Evolutionary conservation across 129 eudicot species (phyloP), one percentile per base, ranked within the genome.

Genomic region (Flaveria ramosissima): DNA sequence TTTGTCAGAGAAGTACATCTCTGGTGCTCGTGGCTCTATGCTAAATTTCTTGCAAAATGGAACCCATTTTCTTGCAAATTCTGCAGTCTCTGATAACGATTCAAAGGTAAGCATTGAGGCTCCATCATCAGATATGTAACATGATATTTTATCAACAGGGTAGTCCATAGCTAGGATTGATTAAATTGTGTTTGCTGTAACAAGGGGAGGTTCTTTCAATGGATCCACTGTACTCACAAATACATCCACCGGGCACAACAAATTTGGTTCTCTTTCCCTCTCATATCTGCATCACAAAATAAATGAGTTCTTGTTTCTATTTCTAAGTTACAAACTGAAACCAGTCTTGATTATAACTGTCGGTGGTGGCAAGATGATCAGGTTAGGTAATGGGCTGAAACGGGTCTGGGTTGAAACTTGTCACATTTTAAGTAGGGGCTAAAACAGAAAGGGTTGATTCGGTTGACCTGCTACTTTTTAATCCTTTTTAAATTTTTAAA

Each of bases 191-290:
- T 94, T 94, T 10, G 90, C 93, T 42, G 99, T 94, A 71, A 89
- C 93, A 53, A 94, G 93, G n/a, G 98, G 98, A 63, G 98, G 98
- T 59, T 93, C 98, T 84, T 93, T 93, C 88, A 93, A 50, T 30
- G 98, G 98, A 82, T 93, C 98, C 82, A 93, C 98, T 13, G 97
- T 88, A 85, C 97, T 93, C 81, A 93, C 96, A 60, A 91, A 94
- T 67, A 94, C 76, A 78, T 94, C 99, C 52, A 91, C 88, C 7
- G 97, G 94, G 68, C 90, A 84, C 64, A 94, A 84, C 97, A 94
- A 77, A 70, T 94, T 91, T 14, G 97, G 99, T 77, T 94, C 99
- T 30, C 97, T 94, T 85, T 94, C 99, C 78, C 88, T 91, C 84
- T 94, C 99, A 46, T 91, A 94, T 84, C 98, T 94, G 83, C 88